Conservation (phyloP, 495 filamentous ascomycete genomes). For the Xylaria venustula region DNA sequence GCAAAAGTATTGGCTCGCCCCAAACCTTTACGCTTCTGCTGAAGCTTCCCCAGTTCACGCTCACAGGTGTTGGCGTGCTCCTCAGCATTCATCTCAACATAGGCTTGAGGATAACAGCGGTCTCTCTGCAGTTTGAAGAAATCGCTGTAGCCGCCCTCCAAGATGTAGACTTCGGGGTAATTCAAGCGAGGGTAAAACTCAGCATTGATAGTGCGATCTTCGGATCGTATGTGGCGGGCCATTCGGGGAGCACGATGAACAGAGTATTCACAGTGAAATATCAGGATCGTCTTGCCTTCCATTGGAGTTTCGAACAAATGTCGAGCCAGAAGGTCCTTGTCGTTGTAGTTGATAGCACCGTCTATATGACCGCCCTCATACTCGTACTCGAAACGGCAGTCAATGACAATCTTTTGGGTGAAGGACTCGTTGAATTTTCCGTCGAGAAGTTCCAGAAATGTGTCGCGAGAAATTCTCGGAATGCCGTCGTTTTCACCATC, state of each 20-base stretch:
- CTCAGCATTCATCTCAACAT: constrained; percentile 90
- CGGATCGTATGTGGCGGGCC: constrained; percentile 82
- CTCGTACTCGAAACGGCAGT: constrained; percentile 98
- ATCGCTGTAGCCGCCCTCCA: constrained; percentile 92
- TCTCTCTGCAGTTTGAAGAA: constrained; percentile 78
- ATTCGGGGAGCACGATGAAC: constrained; percentile 96
- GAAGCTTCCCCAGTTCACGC: constrained; percentile 85
- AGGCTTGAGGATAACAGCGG: constrained; percentile 88
- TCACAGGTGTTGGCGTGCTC: constrained; percentile 90
- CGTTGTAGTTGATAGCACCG: constrained; percentile 90
- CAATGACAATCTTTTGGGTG: constrained; percentile 78
- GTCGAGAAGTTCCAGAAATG: constrained; percentile 81
- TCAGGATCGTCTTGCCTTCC: constrained; percentile 69
- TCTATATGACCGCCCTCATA: constrained; percentile 95
- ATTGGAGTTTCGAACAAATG: constrained; percentile 69
- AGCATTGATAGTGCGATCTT: constrained; percentile 79
- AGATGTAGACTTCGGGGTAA: constrained; percentile 94
- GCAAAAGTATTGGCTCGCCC: constrained; percentile 91
- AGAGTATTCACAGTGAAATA: constrained; percentile 98
- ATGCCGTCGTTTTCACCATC: constrained; percentile 79
- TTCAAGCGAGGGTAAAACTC: constrained; percentile 81
- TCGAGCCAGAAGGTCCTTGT: constrained; percentile 79
- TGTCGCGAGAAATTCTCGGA: constrained; percentile 79
- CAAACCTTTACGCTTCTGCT: constrained; percentile 73
- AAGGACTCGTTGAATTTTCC: constrained; percentile 74